These are phyloP conservation scores for Mrakia frigida DNA, from an alignment of 768 basidiomycete genomes.

Conservation along the genomic window DNA sequence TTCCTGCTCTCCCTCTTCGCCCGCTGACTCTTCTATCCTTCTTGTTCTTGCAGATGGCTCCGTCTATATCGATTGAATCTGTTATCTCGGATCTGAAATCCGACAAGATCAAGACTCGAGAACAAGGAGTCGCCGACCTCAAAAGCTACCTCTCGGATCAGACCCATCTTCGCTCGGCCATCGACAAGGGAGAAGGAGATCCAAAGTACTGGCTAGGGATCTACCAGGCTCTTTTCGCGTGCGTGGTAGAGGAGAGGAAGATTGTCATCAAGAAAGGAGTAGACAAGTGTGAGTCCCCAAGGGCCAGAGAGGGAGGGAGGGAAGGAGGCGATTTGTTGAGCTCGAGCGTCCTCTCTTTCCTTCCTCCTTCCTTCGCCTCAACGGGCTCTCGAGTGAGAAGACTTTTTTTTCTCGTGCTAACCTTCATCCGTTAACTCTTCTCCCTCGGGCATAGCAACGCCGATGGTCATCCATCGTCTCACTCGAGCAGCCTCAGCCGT, in stretches of 20 bases:
- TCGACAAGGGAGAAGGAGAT: slow-evolving; percentile 20
- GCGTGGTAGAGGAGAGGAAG: slow-evolving; percentile 60
- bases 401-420: neutral
- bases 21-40: too few species aligned
- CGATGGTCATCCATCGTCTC: slow-evolving; percentile 58
- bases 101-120: slow-evolving; percentile 31
- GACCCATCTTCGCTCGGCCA: neutral
- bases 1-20: neutral
- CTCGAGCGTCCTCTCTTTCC: neutral
- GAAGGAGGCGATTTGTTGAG: neutral
- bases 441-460: slow-evolving; percentile 42
- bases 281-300: slow-evolving; percentile 14
- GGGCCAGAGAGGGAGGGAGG: neutral
- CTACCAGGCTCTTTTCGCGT: slow-evolving; percentile 66
- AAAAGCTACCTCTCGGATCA: slow-evolving; percentile 11
- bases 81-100: slow-evolving; percentile 14
- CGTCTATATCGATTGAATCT: neutral
- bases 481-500: slow-evolving; percentile 61
- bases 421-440: neutral
- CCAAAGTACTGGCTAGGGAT: slow-evolving; percentile 56
- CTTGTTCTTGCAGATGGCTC: neutral
- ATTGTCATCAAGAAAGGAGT: slow-evolving; percentile 47
- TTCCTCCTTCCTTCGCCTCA: neutral
- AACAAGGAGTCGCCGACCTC: slow-evolving; percentile 13
- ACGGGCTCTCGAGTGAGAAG: neutral